Percentiles rank a stretch among this genome's conserved stretches.
These are phyloP conservation scores for Paspalum vaginatum DNA, from an alignment of 176 grass and related monocot species.

Conservation along the genomic window DNA sequence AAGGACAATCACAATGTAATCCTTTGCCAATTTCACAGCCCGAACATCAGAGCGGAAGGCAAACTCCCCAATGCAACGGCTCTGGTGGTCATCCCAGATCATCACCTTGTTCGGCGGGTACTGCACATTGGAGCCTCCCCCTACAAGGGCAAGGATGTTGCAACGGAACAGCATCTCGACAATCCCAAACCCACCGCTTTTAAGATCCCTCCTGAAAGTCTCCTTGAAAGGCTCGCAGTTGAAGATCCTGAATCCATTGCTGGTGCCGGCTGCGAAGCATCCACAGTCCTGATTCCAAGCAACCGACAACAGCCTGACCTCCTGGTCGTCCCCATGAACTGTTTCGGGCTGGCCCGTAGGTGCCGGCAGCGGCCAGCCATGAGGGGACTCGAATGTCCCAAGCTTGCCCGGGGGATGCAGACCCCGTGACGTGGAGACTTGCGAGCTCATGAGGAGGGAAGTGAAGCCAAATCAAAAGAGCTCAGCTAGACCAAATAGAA, in stretches of 20 bases:
- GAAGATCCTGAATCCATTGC: constrained; percentile 83
- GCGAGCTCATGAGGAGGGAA: constrained; percentile 57
- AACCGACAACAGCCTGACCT: constrained; percentile 68
- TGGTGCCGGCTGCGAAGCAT: constrained; percentile 84
- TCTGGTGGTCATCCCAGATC: constrained; percentile 94
- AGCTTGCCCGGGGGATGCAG: constrained; percentile 42
- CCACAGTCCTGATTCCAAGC: constrained; percentile 91
- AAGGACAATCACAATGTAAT: constrained; percentile 86
- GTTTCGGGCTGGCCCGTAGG: constrained; percentile 44
- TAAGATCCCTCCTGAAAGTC: constrained; percentile 88
- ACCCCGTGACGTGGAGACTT: constrained; percentile 54
- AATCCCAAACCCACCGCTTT: constrained; percentile 82
- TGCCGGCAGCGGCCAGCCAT: constrained; percentile 42
- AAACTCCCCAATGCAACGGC: constrained; percentile 84
- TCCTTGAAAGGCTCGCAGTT: constrained; percentile 86
- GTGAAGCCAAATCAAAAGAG: background rate
- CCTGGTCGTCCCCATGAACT: constrained; percentile 41
- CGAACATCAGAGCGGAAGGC: constrained; percentile 76
- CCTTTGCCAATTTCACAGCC: constrained; percentile 66
- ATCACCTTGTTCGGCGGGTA: constrained; percentile 91
- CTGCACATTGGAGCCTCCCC: constrained; percentile 64
- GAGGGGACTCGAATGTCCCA: constrained; percentile 48
- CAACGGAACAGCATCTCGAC: constrained; percentile 91
- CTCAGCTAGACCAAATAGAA: background rate
- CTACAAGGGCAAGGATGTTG: constrained; percentile 93